A percentile compares a stretch with the other conserved stretches of the same genome.
These are phyloP conservation scores for Alnus glutinosa DNA, from an alignment of 306 rosid genomes.

Conservation along the genomic window DNA sequence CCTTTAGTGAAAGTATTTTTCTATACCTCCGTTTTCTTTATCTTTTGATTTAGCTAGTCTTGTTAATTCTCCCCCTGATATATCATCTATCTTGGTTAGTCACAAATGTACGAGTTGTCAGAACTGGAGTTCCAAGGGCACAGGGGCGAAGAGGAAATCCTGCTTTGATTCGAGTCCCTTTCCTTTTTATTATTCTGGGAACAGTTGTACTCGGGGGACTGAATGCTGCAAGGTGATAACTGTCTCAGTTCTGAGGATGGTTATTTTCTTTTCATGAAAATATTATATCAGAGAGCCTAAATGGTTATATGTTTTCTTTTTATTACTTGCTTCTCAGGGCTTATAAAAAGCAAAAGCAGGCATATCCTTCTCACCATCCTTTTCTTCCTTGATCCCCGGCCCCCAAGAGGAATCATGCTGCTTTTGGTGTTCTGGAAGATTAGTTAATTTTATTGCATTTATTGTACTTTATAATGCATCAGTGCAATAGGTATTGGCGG, in stretches of 20 bases:
- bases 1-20: neutral
- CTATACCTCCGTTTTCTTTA: slow-evolving; percentile 9
- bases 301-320: slow-evolving; percentile 16
- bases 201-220: slow-evolving; percentile 69
- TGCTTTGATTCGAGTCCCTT: slow-evolving; percentile 59
- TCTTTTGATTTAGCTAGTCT: neutral
- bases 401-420: neutral
- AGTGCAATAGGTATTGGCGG: too few species aligned
- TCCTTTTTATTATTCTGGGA: slow-evolving; percentile 59
- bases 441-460: neutral
- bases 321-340: slow-evolving; percentile 49
- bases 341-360: slow-evolving; percentile 63
- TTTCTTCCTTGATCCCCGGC: slow-evolving; percentile 63
- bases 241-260: neutral
- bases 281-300: neutral
- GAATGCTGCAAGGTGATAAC: slow-evolving; percentile 57
- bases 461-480: neutral
- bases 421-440: neutral
- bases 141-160: slow-evolving; percentile 53
- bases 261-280: slow-evolving; percentile 10
- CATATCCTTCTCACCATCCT: slow-evolving; percentile 80
- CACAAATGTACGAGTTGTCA: slow-evolving; percentile 51
- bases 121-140: slow-evolving; percentile 68
- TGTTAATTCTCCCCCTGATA: neutral
- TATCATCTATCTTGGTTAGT: slow-evolving; percentile 36